Percentiles rank a stretch among this genome's conserved stretches.
Evolutionary conservation across 2,329 filamentous ascomycete species (phyloP).

Genomic region (Alternaria panax): DNA sequence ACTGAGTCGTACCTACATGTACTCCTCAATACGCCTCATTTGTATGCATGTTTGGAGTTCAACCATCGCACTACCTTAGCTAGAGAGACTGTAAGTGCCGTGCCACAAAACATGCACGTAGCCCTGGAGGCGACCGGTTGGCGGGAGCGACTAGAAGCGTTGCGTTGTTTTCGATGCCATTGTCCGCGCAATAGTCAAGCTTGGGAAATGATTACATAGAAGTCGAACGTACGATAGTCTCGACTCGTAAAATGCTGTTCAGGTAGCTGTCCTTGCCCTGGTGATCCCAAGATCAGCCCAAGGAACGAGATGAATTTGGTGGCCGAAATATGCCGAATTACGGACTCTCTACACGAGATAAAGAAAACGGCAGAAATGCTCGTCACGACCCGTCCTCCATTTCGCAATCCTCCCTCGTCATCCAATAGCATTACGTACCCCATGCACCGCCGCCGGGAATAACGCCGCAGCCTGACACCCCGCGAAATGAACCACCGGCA

Average conservation of each 20-base stretch:
- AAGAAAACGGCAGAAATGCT: neutral
- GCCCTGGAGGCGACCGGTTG: neutral
- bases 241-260: neutral
- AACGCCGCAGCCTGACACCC: neutral
- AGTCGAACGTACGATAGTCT: neutral
- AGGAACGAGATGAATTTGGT: neutral
- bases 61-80: neutral
- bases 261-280: neutral
- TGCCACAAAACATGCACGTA: neutral
- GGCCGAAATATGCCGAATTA: neutral
- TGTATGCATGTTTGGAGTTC: neutral
- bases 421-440: neutral
- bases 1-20: neutral
- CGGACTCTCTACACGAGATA: neutral
- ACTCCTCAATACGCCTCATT: neutral
- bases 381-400: neutral
- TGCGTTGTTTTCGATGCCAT: neutral
- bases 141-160: neutral
- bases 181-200: neutral
- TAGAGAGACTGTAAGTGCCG: neutral
- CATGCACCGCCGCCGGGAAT: conserved; percentile 1
- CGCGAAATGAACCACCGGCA: conserved; percentile 1
- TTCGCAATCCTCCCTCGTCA: neutral
- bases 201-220: neutral
- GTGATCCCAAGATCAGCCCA: neutral